A percentile compares a stretch with the other conserved stretches of the same genome.
phyloP scores from a whole-genome alignment of 768 basidiomycete genomes.

The Leccinellum rugosiceps region DNA sequence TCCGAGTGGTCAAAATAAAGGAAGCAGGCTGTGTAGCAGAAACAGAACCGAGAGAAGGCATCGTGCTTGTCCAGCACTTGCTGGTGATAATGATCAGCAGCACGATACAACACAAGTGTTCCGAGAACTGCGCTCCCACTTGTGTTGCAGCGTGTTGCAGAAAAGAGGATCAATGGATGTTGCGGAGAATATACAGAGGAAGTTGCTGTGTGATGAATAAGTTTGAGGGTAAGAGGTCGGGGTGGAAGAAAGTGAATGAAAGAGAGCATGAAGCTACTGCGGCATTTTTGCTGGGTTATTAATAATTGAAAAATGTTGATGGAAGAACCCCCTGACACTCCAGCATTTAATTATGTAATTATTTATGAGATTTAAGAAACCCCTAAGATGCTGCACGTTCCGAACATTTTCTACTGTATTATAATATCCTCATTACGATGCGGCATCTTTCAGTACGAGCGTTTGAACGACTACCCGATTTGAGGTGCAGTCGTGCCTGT shows the following conservation, averaged over 20 bases:
- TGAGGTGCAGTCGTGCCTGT: too few relatives aligned
- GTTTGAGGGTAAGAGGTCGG: background rate
- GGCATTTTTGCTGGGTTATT: constrained; percentile 37
- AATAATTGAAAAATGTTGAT: constrained; percentile 10
- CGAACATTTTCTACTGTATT: too few relatives aligned
- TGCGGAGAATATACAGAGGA: background rate
- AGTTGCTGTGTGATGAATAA: background rate
- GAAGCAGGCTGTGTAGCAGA: background rate
- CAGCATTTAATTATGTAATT: background rate
- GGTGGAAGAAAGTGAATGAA: background rate
- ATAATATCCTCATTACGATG: too few relatives aligned
- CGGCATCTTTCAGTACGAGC: too few relatives aligned
- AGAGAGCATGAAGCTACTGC: constrained; percentile 18
- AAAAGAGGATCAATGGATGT: background rate
- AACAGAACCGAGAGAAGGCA: background rate
- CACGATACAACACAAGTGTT: constrained; percentile 35
- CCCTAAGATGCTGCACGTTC: too few relatives aligned
- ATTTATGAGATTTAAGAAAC: too few relatives aligned
- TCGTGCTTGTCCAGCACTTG: background rate
- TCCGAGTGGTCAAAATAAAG: too few relatives aligned
- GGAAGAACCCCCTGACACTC: background rate
- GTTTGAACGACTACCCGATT: too few relatives aligned
- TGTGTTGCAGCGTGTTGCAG: constrained; percentile 21
- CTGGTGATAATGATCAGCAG: background rate
- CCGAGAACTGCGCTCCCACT: constrained; percentile 48